A percentile compares a stretch with the other conserved stretches of the same genome.
These are phyloP conservation scores for Porphyrellus cyaneotinctus DNA, from an alignment of 768 basidiomycete species.

Conservation along the genomic window DNA sequence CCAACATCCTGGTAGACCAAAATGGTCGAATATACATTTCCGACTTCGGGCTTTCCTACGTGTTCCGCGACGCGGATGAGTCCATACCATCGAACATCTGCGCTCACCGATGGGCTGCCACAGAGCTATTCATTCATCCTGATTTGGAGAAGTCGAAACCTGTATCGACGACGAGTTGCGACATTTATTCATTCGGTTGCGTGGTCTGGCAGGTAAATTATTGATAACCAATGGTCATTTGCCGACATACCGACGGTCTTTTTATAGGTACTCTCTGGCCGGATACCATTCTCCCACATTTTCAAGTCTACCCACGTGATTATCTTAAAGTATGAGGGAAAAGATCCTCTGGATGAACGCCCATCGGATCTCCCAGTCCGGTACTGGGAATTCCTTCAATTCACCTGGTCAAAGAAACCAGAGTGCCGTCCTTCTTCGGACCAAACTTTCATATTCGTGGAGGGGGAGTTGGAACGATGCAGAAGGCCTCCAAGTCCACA, in stretches of 20 bases:
- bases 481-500: background rate
- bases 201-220: slow-evolving; percentile 10
- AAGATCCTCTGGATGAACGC: slow-evolving; percentile 13
- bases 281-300: slow-evolving; percentile 8
- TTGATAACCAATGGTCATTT: no score
- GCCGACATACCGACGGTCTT: background rate
- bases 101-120: slow-evolving; percentile 9
- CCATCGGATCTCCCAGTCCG: slow-evolving; percentile 3
- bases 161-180: slow-evolving; percentile 3
- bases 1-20: slow-evolving; percentile 10
- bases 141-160: slow-evolving; percentile 1
- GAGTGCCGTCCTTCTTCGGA: slow-evolving; percentile 7
- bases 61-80: background rate
- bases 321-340: slow-evolving; percentile 14
- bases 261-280: slow-evolving; percentile 11
- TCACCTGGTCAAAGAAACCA: slow-evolving; percentile 8
- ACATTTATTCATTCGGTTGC: slow-evolving; percentile 14
- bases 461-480: slow-evolving; percentile 1
- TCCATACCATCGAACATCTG: slow-evolving; percentile 8
- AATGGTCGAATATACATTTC: slow-evolving; percentile 7
- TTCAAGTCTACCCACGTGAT: slow-evolving; percentile 13
- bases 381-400: slow-evolving; percentile 12
- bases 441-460: slow-evolving; percentile 3
- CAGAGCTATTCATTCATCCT: slow-evolving; percentile 11
- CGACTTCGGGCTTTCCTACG: slow-evolving; percentile 13